Conservation (phyloP, 208 protist genomes). For the Trypanosoma avium region DNA sequence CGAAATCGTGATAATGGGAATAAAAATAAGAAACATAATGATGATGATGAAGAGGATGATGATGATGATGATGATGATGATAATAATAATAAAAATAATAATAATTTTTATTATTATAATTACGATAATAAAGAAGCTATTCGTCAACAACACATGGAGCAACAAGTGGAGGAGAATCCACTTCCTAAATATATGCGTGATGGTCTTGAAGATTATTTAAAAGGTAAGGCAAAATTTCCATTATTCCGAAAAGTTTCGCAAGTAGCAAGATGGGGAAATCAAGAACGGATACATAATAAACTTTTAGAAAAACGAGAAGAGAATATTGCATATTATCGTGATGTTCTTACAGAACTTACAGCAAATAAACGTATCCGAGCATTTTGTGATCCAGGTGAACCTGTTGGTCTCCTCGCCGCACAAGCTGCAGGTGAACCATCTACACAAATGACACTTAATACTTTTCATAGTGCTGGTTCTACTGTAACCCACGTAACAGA, state of each 20-base stretch:
- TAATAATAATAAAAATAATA: slow-evolving; percentile 24
- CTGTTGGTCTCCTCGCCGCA: slow-evolving; percentile 97
- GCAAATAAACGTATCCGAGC: slow-evolving; percentile 51
- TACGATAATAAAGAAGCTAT: slow-evolving; percentile 1
- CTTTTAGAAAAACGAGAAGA: slow-evolving; percentile 60
- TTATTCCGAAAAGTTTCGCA: slow-evolving; percentile 80
- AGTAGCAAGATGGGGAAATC: slow-evolving; percentile 67
- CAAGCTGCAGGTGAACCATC: slow-evolving; percentile 99
- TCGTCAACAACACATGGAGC: slow-evolving; percentile 32
- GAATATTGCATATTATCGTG: slow-evolving; percentile 57
- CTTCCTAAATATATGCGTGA: slow-evolving; percentile 49
- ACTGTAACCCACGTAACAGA: slow-evolving; percentile 99
- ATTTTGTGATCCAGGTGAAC: slow-evolving; percentile 93
- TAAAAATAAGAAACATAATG: slow-evolving; percentile 10
- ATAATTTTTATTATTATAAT: slow-evolving; percentile 10
- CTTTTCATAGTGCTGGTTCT: slow-evolving; percentile 99
- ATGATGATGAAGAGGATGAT: slow-evolving; percentile 22
- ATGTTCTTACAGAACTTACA: slow-evolving; percentile 63
- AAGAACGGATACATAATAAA: slow-evolving; percentile 46
- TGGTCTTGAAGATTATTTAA: slow-evolving; percentile 51
- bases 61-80: slow-evolving; percentile 9
- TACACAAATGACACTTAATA: slow-evolving; percentile 99
- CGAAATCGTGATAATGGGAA: slow-evolving; percentile 6
- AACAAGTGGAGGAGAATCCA: slow-evolving; percentile 42
- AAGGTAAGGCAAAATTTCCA: slow-evolving; percentile 55